These are phyloP conservation scores for Noccaea caerulescens DNA, from an alignment of 345 rosid species.

Conservation along the genomic window DNA sequence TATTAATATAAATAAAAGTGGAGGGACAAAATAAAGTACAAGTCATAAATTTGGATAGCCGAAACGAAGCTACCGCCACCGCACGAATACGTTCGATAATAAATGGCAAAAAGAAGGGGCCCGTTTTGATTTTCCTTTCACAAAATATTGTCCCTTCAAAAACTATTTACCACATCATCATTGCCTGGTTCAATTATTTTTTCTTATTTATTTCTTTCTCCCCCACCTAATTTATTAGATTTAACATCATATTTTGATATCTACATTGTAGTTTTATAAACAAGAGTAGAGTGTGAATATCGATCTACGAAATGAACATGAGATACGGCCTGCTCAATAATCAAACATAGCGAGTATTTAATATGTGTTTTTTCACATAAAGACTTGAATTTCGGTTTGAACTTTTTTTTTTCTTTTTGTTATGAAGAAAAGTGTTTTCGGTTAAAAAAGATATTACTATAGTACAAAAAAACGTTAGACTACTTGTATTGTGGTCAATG, in stretches of 20 bases:
- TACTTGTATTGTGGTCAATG: not conserved
- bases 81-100: constrained; percentile 41
- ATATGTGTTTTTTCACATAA: constrained; percentile 5
- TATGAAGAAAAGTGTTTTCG: too few species aligned
- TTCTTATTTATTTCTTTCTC: constrained; percentile 26
- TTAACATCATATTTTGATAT: constrained; percentile 21
- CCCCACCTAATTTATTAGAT: constrained; percentile 31
- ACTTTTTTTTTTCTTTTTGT: not conserved
- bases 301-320: constrained; percentile 11
- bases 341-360: not conserved
- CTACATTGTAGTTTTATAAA: not conserved
- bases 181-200: constrained; percentile 38
- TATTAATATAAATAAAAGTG: constrained; percentile 14
- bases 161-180: constrained; percentile 25
- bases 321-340: not conserved
- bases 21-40: constrained; percentile 42
- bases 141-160: constrained; percentile 29
- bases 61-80: constrained; percentile 45
- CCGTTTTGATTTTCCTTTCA: constrained; percentile 39
- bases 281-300: not conserved
- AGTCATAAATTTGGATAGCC: constrained; percentile 37
- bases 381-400: not conserved
- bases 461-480: not conserved
- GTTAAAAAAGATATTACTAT: not conserved
- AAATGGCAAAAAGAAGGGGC: constrained; percentile 38